These are phyloP conservation scores for Fusarium haematococcum DNA, from an alignment of 2,329 filamentous ascomycete genomes.

Conservation along the genomic window DNA sequence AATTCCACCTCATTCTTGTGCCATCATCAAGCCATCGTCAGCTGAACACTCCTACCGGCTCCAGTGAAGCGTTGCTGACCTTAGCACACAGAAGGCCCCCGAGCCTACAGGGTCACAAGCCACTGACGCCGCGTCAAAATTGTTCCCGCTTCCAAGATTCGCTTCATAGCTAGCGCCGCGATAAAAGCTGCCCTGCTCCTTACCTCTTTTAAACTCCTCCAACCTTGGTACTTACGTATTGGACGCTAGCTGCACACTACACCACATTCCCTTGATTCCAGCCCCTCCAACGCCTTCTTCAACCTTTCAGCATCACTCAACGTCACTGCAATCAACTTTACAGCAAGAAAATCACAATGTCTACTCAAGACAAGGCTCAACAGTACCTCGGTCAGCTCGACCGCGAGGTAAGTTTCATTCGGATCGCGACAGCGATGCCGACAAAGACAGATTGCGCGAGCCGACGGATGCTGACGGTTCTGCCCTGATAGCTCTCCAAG, in stretches of 20 bases:
- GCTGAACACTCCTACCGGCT: constrained; percentile 31
- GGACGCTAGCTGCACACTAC: constrained; percentile 35
- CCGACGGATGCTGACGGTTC: constrained; percentile 38
- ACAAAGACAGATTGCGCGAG: constrained; percentile 30
- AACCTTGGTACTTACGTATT: constrained; percentile 36
- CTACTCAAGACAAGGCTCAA: constrained; percentile 80
- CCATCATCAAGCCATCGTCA: constrained; percentile 37
- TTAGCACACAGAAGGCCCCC: constrained; percentile 19
- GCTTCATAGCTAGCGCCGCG: constrained; percentile 41
- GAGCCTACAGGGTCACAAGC: constrained; percentile 43
- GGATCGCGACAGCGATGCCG: constrained; percentile 12
- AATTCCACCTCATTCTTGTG: constrained; percentile 11
- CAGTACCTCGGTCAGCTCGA: constrained; percentile 83
- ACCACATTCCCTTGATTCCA: constrained; percentile 30
- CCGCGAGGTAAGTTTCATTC: constrained; percentile 74
- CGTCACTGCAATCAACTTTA: constrained; percentile 14
- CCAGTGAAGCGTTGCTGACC: constrained; percentile 26
- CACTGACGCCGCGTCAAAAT: constrained; percentile 47
- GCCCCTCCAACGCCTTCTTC: constrained; percentile 33
- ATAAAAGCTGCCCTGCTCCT: constrained; percentile 45
- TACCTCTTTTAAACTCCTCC: constrained; percentile 35
- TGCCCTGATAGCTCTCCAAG: constrained; percentile 77
- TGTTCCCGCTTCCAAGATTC: constrained; percentile 43
- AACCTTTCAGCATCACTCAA: constrained; percentile 26
- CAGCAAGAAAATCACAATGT: constrained; percentile 61